A percentile compares a stretch with the other conserved stretches of the same genome.
These are phyloP conservation scores for Tylopilus rubrobrunneus DNA, from an alignment of 768 basidiomycete genomes.

Conservation along the genomic window DNA sequence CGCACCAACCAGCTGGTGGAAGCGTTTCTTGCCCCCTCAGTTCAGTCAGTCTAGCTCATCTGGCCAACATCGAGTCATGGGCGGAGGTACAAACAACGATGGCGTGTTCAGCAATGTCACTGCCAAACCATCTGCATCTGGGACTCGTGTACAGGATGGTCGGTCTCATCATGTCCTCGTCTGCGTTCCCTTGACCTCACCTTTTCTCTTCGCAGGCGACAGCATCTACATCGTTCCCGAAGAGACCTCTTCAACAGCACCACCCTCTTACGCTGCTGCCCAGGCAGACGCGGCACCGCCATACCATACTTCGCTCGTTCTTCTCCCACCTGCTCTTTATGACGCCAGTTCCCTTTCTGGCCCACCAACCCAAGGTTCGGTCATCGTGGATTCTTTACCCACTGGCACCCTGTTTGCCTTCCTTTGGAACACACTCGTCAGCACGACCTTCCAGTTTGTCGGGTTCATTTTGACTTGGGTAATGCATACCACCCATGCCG, in stretches of 20 bases:
- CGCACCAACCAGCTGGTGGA: slow-evolving; percentile 45
- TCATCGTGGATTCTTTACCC: slow-evolving; percentile 87
- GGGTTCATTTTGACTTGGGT: slow-evolving; percentile 92
- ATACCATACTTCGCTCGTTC: slow-evolving; percentile 97
- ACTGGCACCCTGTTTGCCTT: slow-evolving; percentile 82
- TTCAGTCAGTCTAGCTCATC: slow-evolving; percentile 41
- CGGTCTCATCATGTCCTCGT: neutral
- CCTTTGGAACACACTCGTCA: slow-evolving; percentile 90
- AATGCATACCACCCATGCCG: slow-evolving; percentile 89
- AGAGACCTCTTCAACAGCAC: slow-evolving; percentile 74
- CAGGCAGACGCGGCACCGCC: slow-evolving; percentile 95
- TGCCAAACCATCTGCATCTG: slow-evolving; percentile 68
- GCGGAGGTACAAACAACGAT: slow-evolving; percentile 72
- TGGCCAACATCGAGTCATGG: slow-evolving; percentile 35
- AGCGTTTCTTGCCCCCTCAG: slow-evolving; percentile 53
- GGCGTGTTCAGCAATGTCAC: slow-evolving; percentile 96
- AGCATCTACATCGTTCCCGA: slow-evolving; percentile 78
- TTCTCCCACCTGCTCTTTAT: slow-evolving; percentile 55
- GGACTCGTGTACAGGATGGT: slow-evolving; percentile 58
- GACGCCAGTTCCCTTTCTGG: slow-evolving; percentile 44
- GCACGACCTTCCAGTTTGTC: slow-evolving; percentile 96
- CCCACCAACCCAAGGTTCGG: slow-evolving; percentile 49
- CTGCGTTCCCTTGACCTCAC: neutral
- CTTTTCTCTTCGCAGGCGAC: slow-evolving; percentile 46
- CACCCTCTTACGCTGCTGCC: slow-evolving; percentile 90